Evolutionary conservation across 495 filamentous ascomycete genomes (phyloP), one percentile per base, ranked within the genome.

Genomic region (Hapsidospora chrysogenum): DNA sequence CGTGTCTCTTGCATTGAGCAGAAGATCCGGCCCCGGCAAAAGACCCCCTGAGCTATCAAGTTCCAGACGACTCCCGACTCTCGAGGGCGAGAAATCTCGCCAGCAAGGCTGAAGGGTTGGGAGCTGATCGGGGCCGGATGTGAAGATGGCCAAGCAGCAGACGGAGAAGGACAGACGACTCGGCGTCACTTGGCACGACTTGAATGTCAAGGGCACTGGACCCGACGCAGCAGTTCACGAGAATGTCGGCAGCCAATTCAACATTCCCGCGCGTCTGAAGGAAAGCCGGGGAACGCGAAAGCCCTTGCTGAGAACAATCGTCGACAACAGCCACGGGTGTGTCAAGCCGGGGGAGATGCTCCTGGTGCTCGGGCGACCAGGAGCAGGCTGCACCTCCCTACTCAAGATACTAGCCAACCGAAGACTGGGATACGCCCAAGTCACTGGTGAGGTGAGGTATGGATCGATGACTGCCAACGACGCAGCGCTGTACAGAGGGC

Each of bases 321-420:
- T 85, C 25, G 60, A 78, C 54, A 63, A 66, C 38, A 77, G 31
- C 33, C 48, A 51, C 9, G 70, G 70, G 26, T 52, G 56, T 8
- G 51, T 64, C 5, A 59, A 54, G 17, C 53, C 54, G 10, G 54
- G 59, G 8, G 61, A 70, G 41, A 66, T 66, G 68, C 34, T 80
- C 1, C 58, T 85, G 2, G 78, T 85, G 0, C 61, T 85, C 26
- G 80, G 80, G 3, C 58, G 75, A 17, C 80, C 80, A 3, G 80
- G 80, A 0, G 66, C 68, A 26, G 80, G 79, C 7, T 85, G 80
- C 41, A 72, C 74, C 1, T 80, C 76, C 0, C 76, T 84, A 36
- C 50, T 85, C 18, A 82, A 83, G 39, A 63, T 70, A 0, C 56
- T 84, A 29, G 73, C 70, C 9, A 80, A 78, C 35, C 72, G 76